A percentile compares a stretch with the other conserved stretches of the same genome.
Conservation (phyloP, 805 yeast genomes). For the Candida oleophila region DNA sequence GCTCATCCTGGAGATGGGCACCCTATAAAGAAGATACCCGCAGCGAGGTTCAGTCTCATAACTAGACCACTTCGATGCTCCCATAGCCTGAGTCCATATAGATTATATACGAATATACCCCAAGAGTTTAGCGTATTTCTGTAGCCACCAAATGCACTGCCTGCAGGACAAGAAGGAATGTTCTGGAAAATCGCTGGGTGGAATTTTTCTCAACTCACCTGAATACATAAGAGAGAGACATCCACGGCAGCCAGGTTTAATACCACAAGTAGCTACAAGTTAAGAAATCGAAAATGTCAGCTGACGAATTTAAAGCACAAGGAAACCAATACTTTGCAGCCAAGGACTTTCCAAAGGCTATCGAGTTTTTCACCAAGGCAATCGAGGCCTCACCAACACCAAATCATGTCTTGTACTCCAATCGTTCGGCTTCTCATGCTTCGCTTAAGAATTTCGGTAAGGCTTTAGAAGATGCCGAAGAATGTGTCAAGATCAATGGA, state of each 20-base stretch:
- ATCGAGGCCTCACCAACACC: conserved; percentile 79
- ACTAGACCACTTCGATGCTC: too few relatives aligned
- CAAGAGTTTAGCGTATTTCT: too few relatives aligned
- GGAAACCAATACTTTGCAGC: conserved; percentile 93
- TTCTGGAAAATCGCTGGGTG: conserved; percentile 5
- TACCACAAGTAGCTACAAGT: background rate
- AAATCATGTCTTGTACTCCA: conserved; percentile 89
- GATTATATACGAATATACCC: too few relatives aligned
- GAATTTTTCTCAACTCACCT: background rate
- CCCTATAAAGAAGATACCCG: too few relatives aligned
- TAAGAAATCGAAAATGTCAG: conserved; percentile 35
- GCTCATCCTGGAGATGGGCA: too few relatives aligned
- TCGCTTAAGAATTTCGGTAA: conserved; percentile 69
- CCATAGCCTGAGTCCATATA: too few relatives aligned
- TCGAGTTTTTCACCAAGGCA: conserved; percentile 79
- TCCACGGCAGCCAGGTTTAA: background rate
- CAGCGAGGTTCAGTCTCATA: too few relatives aligned
- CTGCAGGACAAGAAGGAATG: conserved; percentile 5
- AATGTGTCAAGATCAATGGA: conserved; percentile 77
- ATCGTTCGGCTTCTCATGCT: conserved; percentile 90
- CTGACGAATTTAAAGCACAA: conserved; percentile 81
- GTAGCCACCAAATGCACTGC: background rate
- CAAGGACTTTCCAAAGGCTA: conserved; percentile 79
- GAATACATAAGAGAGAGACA: background rate
- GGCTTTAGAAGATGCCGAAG: conserved; percentile 83